Evolutionary conservation across 352 stramenopile species (phyloP).

Genomic region (Globisporangium irregulare): DNA sequence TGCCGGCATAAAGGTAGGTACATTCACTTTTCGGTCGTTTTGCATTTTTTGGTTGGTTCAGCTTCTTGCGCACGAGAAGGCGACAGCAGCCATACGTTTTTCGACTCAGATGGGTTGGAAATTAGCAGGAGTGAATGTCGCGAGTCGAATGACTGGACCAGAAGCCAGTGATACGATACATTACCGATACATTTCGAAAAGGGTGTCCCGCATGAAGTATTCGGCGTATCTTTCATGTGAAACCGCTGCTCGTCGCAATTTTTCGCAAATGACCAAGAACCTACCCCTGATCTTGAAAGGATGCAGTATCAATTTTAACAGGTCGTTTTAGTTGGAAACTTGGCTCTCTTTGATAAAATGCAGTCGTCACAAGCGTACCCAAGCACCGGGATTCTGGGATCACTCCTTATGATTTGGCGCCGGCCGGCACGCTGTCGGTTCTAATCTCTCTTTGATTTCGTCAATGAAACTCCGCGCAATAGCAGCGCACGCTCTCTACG

Average conservation of each 20-base stretch:
- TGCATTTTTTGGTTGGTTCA: conserved; percentile 15
- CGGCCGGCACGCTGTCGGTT: neutral
- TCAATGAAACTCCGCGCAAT: neutral
- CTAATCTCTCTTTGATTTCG: neutral
- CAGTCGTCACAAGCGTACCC: too few species aligned
- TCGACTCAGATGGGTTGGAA: conserved; percentile 15
- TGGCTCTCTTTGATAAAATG: too few species aligned
- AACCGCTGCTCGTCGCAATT: neutral
- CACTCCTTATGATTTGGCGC: neutral
- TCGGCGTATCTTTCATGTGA: conserved; percentile 2
- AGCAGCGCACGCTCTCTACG: neutral
- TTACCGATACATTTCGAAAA: conserved; percentile 1
- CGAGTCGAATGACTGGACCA: conserved; percentile 9
- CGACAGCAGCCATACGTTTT: conserved; percentile 14
- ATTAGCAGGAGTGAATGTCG: neutral
- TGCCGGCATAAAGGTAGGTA: conserved; percentile 12
- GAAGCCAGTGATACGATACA: conserved; percentile 4
- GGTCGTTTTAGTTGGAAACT: neutral
- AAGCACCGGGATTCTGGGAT: too few species aligned
- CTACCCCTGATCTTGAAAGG: neutral
- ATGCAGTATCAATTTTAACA: neutral
- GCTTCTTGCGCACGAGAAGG: conserved; percentile 8
- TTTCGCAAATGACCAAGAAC: neutral
- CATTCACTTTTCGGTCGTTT: conserved; percentile 6
- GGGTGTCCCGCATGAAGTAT: conserved; percentile 2